A percentile compares a stretch with the other conserved stretches of the same genome.
phyloP scores from a whole-genome alignment of 192 early-diverging fungal species.

The Linnemannia schmuckeri region DNA sequence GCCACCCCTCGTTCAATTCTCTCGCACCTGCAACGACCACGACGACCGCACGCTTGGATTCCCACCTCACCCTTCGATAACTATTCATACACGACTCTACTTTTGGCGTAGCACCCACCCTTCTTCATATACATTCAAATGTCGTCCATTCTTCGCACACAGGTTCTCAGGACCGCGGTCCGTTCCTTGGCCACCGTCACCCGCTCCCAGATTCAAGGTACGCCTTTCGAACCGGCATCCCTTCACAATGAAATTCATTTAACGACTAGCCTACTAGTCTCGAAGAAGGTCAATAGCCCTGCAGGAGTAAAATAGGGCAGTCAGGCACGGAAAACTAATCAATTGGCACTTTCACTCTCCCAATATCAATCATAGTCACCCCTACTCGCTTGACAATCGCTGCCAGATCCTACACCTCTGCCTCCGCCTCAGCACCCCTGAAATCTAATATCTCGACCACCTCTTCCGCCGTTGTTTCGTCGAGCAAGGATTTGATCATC shows the following conservation, averaged over 20 bases:
- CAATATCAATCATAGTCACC: not conserved
- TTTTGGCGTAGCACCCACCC: not conserved
- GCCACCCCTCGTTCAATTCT: not conserved
- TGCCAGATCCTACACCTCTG: constrained; percentile 36
- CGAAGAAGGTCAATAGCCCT: not conserved
- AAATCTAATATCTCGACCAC: constrained; percentile 52
- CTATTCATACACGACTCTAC: not conserved
- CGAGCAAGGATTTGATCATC: constrained; percentile 55
- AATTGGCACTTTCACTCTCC: not conserved
- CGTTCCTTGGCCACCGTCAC: constrained; percentile 21
- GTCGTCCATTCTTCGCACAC: constrained; percentile 42
- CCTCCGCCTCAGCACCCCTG: constrained; percentile 20
- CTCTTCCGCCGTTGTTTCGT: constrained; percentile 35
- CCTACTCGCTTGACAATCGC: constrained; percentile 32
- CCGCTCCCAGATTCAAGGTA: constrained; percentile 48
- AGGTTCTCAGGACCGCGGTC: constrained; percentile 39
- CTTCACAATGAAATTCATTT: not conserved
- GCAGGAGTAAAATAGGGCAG: not conserved
- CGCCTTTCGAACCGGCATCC: not conserved
- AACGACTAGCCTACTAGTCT: no score
- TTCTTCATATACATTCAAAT: constrained; percentile 9
- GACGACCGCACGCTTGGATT: not conserved
- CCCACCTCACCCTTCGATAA: not conserved
- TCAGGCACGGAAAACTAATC: not conserved
- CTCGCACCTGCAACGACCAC: not conserved